A percentile compares a stretch with the other conserved stretches of the same genome.
Conservation (phyloP, 2,329 filamentous ascomycete species). For the Elsinoe ampelina region DNA sequence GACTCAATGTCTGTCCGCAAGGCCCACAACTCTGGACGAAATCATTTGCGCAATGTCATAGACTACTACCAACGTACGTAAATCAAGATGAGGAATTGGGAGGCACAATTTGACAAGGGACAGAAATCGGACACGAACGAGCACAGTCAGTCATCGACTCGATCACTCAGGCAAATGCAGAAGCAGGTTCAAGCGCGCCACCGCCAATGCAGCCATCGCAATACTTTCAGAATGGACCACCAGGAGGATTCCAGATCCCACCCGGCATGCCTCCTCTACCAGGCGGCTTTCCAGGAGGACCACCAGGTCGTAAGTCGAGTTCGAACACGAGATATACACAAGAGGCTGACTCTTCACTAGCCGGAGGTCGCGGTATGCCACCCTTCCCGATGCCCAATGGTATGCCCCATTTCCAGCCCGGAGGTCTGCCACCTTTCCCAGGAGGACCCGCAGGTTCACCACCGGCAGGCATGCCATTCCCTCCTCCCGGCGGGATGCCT, state of each 20-base stretch:
- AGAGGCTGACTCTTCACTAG: constrained; percentile 9
- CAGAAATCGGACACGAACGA: constrained; percentile 97
- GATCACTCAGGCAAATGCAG: constrained; percentile 91
- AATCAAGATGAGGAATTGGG: neutral
- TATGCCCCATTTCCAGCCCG: constrained; percentile 26
- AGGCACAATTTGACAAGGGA: neutral
- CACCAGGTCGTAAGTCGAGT: constrained; percentile 16
- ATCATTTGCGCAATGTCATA: constrained; percentile 93
- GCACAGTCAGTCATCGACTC: constrained; percentile 97
- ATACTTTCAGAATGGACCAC: constrained; percentile 14
- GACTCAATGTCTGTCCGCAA: constrained; percentile 99
- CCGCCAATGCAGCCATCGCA: constrained; percentile 20
- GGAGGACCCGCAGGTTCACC: constrained; percentile 22
- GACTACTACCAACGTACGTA: constrained; percentile 89
- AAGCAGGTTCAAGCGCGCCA: constrained; percentile 66
- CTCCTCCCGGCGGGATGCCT: constrained; percentile 22
- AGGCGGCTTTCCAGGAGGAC: constrained; percentile 31
- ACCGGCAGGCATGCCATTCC: constrained; percentile 22
- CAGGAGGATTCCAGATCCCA: constrained; percentile 17
- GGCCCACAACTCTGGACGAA: constrained; percentile 92
- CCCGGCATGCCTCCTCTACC: constrained; percentile 30
- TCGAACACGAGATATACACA: neutral
- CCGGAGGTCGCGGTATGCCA: constrained; percentile 24
- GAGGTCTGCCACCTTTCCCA: constrained; percentile 17
- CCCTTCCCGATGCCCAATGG: constrained; percentile 21